Evolutionary conservation across 2,329 filamentous ascomycete species (phyloP), one percentile per base, ranked within the genome.

Genomic region (Alternaria postmessia): DNA sequence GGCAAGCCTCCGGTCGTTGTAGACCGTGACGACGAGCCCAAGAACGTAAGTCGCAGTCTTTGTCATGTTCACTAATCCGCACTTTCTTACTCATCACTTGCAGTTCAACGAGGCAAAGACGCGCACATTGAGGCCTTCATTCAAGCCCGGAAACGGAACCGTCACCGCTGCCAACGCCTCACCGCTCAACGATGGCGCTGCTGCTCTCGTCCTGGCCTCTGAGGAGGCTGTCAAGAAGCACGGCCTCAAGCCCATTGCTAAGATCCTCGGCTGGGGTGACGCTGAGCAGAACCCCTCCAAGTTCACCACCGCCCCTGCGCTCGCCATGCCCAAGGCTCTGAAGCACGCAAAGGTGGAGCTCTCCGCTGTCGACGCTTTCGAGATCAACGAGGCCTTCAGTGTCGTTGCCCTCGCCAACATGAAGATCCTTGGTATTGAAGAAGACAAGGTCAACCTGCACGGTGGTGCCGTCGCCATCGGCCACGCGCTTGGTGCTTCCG

Each of bases 361-460:
- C 70, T 88, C 90, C 65, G 86, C 92, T 61, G 86, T 99, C 59
- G 94, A 98, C 75, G 95, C 89, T 71, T 99, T 95, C 80, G 95
- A 99, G 86, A 97, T 99, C 86, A 99, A 99, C 85, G 95, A 99
- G 85, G 95, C 95, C 42, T 99, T 99, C 85, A 95, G 92, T 65
- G 95, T 97, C 51, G 95, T 99, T 65, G 93, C 95, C 39, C 87
- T 99, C 53, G 94, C 95, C 69, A 99, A 99, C 85, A 89, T 97
- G 83, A 97, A 99, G 87, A 81, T 98, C 56, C 88, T 99, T 41
- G 86, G 85, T 63, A 83, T 99, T 58, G 84, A 85, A 66, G 86
- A 91, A 67, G 91, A 94, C 61, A 96, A 93, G 82, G 94, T 99
- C 78, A 99, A 99, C 83, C 84, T 98, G 57, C 94, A 93, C 75